A percentile compares a stretch with the other conserved stretches of the same genome.
Conservation (phyloP, 2,329 filamentous ascomycete genomes). For the Pseudocercospora fuligena region DNA sequence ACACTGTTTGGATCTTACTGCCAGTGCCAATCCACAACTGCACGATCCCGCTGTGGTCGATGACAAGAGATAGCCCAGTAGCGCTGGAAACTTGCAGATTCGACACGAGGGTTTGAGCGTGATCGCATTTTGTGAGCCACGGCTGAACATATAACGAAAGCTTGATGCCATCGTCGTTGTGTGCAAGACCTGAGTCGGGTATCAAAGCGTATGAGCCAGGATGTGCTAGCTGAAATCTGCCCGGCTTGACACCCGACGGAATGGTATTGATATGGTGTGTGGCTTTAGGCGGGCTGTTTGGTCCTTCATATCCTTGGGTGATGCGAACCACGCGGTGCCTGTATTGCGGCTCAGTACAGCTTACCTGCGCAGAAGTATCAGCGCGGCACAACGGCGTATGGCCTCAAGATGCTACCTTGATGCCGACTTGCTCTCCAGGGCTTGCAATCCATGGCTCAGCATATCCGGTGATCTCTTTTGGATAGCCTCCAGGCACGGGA, state of each 20-base stretch:
- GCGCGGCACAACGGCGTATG: not conserved
- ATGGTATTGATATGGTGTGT: not conserved
- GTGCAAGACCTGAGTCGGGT: not conserved
- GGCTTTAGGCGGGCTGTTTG: not conserved
- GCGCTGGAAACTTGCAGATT: not conserved
- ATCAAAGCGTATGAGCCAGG: not conserved
- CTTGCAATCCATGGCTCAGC: slow-evolving; percentile 8
- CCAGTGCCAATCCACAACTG: not conserved
- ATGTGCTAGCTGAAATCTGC: not conserved
- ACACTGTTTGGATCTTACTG: not conserved
- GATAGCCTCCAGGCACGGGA: slow-evolving; percentile 1
- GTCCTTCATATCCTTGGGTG: not conserved
- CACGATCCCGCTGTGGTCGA: not conserved
- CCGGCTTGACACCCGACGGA: not conserved
- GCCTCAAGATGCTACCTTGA: not conserved
- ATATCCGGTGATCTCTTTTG: slow-evolving; percentile 6
- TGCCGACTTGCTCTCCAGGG: slow-evolving; percentile 4
- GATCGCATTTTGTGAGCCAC: not conserved
- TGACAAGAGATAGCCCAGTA: not conserved
- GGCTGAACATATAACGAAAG: not conserved
- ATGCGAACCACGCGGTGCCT: not conserved
- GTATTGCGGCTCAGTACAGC: slow-evolving; percentile 5
- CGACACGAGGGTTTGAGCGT: not conserved
- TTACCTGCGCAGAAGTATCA: not conserved
- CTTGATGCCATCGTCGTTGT: not conserved